Percentiles rank a stretch among this genome's conserved stretches.
Evolutionary conservation across 2,329 filamentous ascomycete species (phyloP).

Genomic region (Fusarium concolor): DNA sequence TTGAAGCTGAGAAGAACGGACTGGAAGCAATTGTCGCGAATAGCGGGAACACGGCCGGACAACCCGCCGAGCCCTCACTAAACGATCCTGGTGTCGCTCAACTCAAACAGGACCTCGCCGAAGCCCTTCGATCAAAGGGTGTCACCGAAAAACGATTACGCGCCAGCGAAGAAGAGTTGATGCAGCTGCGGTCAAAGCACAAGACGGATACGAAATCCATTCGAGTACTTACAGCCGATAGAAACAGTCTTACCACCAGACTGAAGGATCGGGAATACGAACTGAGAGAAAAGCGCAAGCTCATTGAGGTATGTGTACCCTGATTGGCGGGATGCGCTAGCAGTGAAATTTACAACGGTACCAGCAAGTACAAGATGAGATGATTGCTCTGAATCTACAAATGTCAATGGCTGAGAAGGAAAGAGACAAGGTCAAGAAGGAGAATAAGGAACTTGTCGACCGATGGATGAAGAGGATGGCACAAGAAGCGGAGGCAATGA

Average conservation of each 20-base stretch:
- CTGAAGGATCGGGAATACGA: conserved; percentile 88
- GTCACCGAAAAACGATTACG: conserved; percentile 74
- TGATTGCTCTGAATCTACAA: conserved; percentile 87
- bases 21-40: conserved; percentile 49
- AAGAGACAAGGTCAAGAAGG: conserved; percentile 76
- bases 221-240: conserved; percentile 70
- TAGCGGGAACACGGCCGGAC: conserved; percentile 35
- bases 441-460: conserved; percentile 90
- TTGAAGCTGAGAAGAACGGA: conserved; percentile 68
- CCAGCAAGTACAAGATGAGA: conserved; percentile 89
- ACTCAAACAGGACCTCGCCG: conserved; percentile 76
- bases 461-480: conserved; percentile 92
- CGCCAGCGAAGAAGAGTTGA: conserved; percentile 71
- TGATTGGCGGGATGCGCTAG: not conserved
- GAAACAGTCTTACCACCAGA: conserved; percentile 70
- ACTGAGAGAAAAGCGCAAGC: conserved; percentile 81
- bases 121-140: conserved; percentile 79
- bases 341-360: conserved; percentile 25
- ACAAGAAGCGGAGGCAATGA: conserved; percentile 89
- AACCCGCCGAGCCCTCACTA: conserved; percentile 27
- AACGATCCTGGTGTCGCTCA: conserved; percentile 57
- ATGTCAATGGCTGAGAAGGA: conserved; percentile 86
- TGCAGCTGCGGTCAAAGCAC: conserved; percentile 69
- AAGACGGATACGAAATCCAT: conserved; percentile 72
- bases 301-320: conserved; percentile 72